Base-by-base conservation (phyloP, 768 basidiomycete genomes). In the Lactarius hengduanensis region DNA sequence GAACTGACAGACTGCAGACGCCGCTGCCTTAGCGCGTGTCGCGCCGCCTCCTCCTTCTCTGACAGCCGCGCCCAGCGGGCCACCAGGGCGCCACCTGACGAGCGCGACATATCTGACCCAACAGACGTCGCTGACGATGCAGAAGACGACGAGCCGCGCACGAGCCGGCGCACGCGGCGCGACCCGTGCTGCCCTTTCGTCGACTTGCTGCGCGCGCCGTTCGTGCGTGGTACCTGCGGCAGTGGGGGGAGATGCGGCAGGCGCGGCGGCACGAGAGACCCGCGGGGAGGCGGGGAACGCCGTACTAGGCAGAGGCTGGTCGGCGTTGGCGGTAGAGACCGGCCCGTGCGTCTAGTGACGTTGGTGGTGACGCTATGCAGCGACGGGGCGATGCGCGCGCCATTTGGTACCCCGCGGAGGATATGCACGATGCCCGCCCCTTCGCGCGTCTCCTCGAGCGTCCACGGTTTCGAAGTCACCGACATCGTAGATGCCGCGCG, bases 401-500 rank as follows among this genome's bases (percentile, higher is more conserved):
- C 22, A 32, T 57, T 22, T n/a, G 53, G 55, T 7, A n/a, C 47
- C 15, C 74, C 73, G 57, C 73, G 77, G 40, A 80, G 77, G 40
- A 80, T 73, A 64, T 77, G 78, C 13, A 81, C 79, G 22, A 77
- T 72, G 1, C 79, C 80, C 7, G 75, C 71, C 18, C 78, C 80
- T 59, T 80, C 74, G 18, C 72, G 73, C 15, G 72, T 77, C 65
- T 81, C 80, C 65, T 81, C 79, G 34, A 81, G 66, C 3, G 78
- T 78, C 78, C 79, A 82, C 10, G 73, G 65, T 47, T 72, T 76
- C 3, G 78, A 77, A 16, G 22, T 18, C 36, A 15, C 38, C 34
- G 69, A 65, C 26, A 53, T 38, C 4, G 32, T 28, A 3, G 68
- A 70, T 16, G 16, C 32, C 10, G 26, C 59, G 10, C 59, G 62